These are phyloP conservation scores for Fomitopsis serialis DNA, from an alignment of 768 basidiomycete genomes.

Conservation along the genomic window DNA sequence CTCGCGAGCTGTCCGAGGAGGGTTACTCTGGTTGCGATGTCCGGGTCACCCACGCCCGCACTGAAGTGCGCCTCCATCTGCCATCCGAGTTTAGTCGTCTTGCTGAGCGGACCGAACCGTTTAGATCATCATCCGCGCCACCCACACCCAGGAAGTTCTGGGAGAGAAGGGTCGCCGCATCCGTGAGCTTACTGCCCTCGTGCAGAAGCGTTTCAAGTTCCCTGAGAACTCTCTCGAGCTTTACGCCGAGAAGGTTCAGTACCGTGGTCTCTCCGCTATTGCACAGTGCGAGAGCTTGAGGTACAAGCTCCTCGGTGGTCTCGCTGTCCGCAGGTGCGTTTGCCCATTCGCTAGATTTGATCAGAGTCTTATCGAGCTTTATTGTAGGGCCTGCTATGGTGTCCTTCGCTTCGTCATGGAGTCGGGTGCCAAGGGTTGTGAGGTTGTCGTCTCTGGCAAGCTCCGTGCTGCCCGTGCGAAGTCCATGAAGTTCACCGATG, in stretches of 20 bases:
- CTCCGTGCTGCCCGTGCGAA: conserved; percentile 99
- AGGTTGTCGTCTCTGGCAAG: conserved; percentile 99
- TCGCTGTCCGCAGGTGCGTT: conserved; percentile 88
- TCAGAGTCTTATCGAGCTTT: neutral
- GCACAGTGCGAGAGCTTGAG: conserved; percentile 98
- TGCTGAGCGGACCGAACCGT: neutral
- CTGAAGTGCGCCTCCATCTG: conserved; percentile 56
- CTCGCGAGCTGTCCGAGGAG: conserved; percentile 95
- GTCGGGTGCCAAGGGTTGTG: conserved; percentile 98
- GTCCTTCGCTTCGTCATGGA: conserved; percentile 99
- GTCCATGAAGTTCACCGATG: conserved; percentile 99
- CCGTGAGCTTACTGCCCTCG: conserved; percentile 95
- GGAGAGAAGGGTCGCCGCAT: conserved; percentile 99
- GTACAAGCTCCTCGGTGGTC: conserved; percentile 99
- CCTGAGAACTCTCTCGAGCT: conserved; percentile 98
- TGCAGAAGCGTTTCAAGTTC: conserved; percentile 99
- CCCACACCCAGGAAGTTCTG: conserved; percentile 97
- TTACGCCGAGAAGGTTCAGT: conserved; percentile 98
- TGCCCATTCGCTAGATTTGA: neutral
- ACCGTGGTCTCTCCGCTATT: conserved; percentile 96
- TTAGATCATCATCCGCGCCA: conserved; percentile 98
- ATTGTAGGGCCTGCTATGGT: conserved; percentile 89
- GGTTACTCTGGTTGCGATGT: conserved; percentile 99
- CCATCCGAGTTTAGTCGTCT: neutral
- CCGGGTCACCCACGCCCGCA: conserved; percentile 97